Base-by-base conservation (phyloP, 2,329 filamentous ascomycete species). In the Cordyceps cateniannulata region DNA sequence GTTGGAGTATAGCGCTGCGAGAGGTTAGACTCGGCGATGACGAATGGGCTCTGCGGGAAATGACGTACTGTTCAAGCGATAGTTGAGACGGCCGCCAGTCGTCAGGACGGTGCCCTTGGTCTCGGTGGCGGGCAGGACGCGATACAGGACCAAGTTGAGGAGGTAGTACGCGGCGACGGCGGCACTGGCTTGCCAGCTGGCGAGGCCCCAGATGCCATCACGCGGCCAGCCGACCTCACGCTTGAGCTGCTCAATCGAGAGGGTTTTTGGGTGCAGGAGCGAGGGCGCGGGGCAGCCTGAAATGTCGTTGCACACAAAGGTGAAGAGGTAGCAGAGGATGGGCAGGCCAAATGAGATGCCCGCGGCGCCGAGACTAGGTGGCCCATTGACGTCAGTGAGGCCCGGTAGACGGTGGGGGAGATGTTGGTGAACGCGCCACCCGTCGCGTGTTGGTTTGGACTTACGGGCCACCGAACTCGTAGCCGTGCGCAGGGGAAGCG, bases 271-370 rank as follows among this genome's bases (percentile, higher is more conserved):
- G 66, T 82, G 81, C 42, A 96, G 81, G 9, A 93, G 80, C 4
- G 90, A 91, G 3, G 93, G 91, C 3, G 90, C 87, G 51, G 93
- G 95, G 71, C 95, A 98, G 62, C 95, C 93, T 9, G 91, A 88
- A 65, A 96, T 79, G 73, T 98, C 93, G 77, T 97, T 98, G 82
- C 93, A 97, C 68, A 88, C 79, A 71, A 97, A 96, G 51, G 87
- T 82, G 70, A 93, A 88, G 67, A 86, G 72, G 76, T 95, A 96
- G 67, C 91, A 84, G 65, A 93, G 81, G 47, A 92, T 63, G 0
- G 93, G 93, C 1, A 97, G 85, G 61, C 87, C 87, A 68, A 96
- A 88, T 8, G 89, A 89, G 69, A 98, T 90, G 63, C 77, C 82
- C 63, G 88, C 84, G 40, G 90, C 91, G 60, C 92, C 93, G 47